Conservation (phyloP, 2,329 filamentous ascomycete genomes). For the Botrytis medusae region DNA sequence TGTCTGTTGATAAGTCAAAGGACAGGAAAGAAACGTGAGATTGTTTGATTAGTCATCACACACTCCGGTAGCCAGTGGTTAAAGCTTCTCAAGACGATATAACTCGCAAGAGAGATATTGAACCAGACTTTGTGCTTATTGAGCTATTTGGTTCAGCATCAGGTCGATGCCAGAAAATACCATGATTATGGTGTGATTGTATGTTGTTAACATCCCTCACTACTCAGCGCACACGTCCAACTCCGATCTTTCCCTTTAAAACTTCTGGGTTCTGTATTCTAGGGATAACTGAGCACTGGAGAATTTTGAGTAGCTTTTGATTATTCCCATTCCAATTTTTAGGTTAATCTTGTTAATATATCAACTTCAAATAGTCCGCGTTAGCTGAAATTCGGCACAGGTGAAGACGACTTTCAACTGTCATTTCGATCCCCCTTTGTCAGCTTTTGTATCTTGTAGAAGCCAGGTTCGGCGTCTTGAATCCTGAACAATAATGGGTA, state of each 20-base stretch:
- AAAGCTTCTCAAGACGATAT: background rate
- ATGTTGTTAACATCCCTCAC: background rate
- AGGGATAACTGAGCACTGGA: too few species aligned
- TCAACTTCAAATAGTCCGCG: background rate
- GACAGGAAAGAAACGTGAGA: background rate
- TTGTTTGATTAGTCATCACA: background rate
- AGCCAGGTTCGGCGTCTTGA: too few species aligned
- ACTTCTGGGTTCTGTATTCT: background rate
- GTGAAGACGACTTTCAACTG: background rate
- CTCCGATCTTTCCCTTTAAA: background rate
- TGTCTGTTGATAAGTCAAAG: background rate
- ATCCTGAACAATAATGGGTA: too few species aligned
- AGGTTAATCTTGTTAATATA: background rate
- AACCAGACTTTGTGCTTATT: background rate
- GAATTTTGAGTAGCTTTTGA: background rate
- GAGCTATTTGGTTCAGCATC: background rate
- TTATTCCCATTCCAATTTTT: background rate
- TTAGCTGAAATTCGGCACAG: background rate
- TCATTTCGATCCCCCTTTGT: too few species aligned
- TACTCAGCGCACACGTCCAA: background rate
- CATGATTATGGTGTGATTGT: background rate
- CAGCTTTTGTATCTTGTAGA: too few species aligned
- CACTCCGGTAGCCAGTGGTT: background rate
- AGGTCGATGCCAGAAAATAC: background rate
- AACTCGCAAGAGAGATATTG: background rate